A percentile compares a stretch with the other conserved stretches of the same genome.
Evolutionary conservation across 2,329 filamentous ascomycete genomes (phyloP).

Genomic region (Xylaria sp.): DNA sequence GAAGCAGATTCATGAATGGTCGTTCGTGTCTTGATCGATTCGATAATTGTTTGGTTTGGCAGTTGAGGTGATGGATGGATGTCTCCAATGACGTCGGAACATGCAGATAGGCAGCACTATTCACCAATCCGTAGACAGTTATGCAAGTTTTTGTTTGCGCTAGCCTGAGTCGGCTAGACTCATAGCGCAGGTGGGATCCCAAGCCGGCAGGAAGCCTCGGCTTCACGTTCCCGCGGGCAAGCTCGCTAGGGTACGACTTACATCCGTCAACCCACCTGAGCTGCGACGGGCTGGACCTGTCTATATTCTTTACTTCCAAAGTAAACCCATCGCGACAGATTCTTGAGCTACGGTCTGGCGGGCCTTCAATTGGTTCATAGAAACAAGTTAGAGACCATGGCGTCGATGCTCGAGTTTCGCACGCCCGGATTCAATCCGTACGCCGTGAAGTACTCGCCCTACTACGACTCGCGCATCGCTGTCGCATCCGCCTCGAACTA

Average conservation of each 20-base stretch:
- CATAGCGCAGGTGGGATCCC: not conserved
- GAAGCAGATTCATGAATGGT: too few relatives aligned
- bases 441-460: conserved; percentile 96
- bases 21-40: too few relatives aligned
- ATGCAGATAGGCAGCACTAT: too few relatives aligned
- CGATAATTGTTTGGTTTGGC: too few relatives aligned
- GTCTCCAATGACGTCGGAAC: too few relatives aligned
- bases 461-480: conserved; percentile 90
- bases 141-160: too few relatives aligned
- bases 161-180: too few relatives aligned
- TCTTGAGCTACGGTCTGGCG: conserved; percentile 2
- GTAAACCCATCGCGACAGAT: not conserved
- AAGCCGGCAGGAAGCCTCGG: conserved; percentile 23
- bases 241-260: conserved; percentile 1
- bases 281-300: too few relatives aligned
- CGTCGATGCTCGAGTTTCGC: conserved; percentile 82
- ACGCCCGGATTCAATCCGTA: conserved; percentile 94
- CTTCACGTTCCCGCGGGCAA: conserved; percentile 15
- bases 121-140: too few relatives aligned
- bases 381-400: conserved; percentile 31
- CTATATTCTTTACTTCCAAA: not conserved
- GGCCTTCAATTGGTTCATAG: conserved; percentile 4
- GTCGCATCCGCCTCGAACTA: conserved; percentile 92
- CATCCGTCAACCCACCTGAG: not conserved
- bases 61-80: too few relatives aligned